Base-by-base conservation (phyloP, 768 basidiomycete species). In the Lepiota brunneoincarnata region DNA sequence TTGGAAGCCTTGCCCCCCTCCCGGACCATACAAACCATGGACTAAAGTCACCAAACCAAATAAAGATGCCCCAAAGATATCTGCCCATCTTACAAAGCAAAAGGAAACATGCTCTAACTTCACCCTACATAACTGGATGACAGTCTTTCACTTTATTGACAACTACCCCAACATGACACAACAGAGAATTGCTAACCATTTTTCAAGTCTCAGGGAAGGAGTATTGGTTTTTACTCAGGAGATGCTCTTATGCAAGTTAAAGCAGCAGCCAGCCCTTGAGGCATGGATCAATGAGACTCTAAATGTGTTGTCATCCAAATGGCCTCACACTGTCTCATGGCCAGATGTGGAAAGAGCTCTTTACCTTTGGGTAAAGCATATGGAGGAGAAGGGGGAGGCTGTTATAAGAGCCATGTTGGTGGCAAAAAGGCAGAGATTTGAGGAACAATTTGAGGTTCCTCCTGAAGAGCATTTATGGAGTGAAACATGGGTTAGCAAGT, bases 331-430 rank as follows among this genome's bases (percentile, higher is more conserved):
- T 51, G 69, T 72, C 2, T 70, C 67, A 24, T 15, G 56, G 4
- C 73, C 68, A 5, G 71, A 70, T 51, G 67, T 73, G 2, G 71
- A 72, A 35, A 21, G 24, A 4, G 68, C 67, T 0, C 59, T 74
- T 0, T 24, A 56, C 2, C 52, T 70, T 2, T 75, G 72, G 72
- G 49, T 67, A 18, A 50, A 61, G 41, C 34, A 66, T 39, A 57
- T 61, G 64, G 67, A 72, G 44, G 36, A 51, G 12, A 66, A 66
- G 43, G 11, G 59, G 4, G 61, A 65, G 37, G 35, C 42, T 3
- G 58, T 68, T 3, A 66, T 42, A 49, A 65, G 61, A 4, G 26
- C 57, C 0, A 69, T 69, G 68, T 57, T 68, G 4, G 42, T 59
- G 7, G 65, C 51, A 48, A 61, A 66, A 57, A 54, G 55, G 4